Base-by-base conservation (phyloP, 176 grass and related monocot genomes). In the Lolium rigidum region DNA sequence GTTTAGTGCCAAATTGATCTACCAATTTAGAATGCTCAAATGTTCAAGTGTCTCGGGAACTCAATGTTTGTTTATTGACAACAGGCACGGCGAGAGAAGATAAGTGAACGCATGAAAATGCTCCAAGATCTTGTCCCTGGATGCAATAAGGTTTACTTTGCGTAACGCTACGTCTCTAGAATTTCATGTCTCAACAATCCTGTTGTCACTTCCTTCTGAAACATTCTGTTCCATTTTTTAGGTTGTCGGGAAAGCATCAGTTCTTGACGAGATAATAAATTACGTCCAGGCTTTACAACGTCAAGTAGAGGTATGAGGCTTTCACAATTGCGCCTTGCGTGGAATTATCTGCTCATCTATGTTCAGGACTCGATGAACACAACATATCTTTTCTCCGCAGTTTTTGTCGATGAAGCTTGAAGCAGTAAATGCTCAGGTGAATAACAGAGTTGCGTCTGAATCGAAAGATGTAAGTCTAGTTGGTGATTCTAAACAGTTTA, bases 371-470 rank as follows among this genome's bases (percentile, higher is more conserved):
- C 5, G 5, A 66, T 66, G 26, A 66, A 66, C 26, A 14, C 26
- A n/a, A n/a, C n/a, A n/a, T n/a, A 76, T 75, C 31, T 3, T 67
- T 75, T 90, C 82, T 70, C 20, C 41, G 26, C 84, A 98, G 96
- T 98, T 98, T 76, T 84, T 98, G 78, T 98, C 96, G 14, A 91
- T 98, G 96, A 98, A 98, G 82, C 93, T 98, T 72, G 96, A 95
- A 86, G 93, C 91, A 1, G 96, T 95, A 77, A 98, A 98, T 91
- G 75, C 91, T 17, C 91, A 82, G n/a, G 79, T 92, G 52, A 91
- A 83, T 50, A 62, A 73, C 85, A 90, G 86, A 48, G 74, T 89
- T 68, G 91, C 77, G 57, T 92, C 92, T 78, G 90, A 94, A 31
- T 71, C 90, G 25, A 98, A 95, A 94, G 90, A 95, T 86, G 93